Evolutionary conservation across 2,329 filamentous ascomycete species (phyloP).

Genomic region (Aureobasidium subglaciale): DNA sequence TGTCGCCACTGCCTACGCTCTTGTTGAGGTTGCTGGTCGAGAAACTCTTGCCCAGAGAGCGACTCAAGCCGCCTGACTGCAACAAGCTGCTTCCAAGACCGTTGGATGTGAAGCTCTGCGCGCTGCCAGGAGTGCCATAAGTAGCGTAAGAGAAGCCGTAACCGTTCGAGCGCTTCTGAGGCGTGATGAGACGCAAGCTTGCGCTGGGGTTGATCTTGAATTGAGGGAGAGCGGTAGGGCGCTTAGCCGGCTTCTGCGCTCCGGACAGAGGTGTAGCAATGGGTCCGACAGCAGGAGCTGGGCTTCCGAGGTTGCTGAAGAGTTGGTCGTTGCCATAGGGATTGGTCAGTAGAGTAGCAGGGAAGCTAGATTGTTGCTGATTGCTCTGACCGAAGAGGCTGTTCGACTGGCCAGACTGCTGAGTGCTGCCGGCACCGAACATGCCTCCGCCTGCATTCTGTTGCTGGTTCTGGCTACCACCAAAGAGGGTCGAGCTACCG

Average conservation of each 20-base stretch:
- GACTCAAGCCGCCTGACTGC: slow-evolving; percentile 47
- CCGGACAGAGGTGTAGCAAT: slow-evolving; percentile 82
- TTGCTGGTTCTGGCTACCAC: slow-evolving; percentile 31
- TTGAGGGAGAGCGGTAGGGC: slow-evolving; percentile 66
- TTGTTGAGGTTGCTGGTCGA: slow-evolving; percentile 81
- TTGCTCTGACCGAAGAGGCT: slow-evolving; percentile 50
- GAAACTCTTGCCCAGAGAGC: slow-evolving; percentile 76
- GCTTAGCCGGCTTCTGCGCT: slow-evolving; percentile 68
- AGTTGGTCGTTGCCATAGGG: slow-evolving; percentile 86
- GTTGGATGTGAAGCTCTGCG: slow-evolving; percentile 60
- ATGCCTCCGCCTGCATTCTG: slow-evolving; percentile 27
- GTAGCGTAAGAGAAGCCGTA: slow-evolving; percentile 92
- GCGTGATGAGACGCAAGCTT: slow-evolving; percentile 71
- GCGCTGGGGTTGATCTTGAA: slow-evolving; percentile 81
- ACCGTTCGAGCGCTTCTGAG: slow-evolving; percentile 64
- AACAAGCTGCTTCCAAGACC: slow-evolving; percentile 60
- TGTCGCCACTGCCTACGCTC: slow-evolving; percentile 70
- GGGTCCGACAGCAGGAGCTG: slow-evolving; percentile 71
- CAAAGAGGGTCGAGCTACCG: slow-evolving; percentile 25
- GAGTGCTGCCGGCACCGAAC: slow-evolving; percentile 37
- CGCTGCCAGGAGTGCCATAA: slow-evolving; percentile 73
- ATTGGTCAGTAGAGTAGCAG: slow-evolving; percentile 73
- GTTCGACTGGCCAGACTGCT: slow-evolving; percentile 36
- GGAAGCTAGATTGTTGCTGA: slow-evolving; percentile 50
- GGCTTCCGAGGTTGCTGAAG: slow-evolving; percentile 64